Percentiles rank a stretch among this genome's conserved stretches.
phyloP scores from a whole-genome alignment of 2,329 filamentous ascomycete genomes.

The Orbilia javanica region DNA sequence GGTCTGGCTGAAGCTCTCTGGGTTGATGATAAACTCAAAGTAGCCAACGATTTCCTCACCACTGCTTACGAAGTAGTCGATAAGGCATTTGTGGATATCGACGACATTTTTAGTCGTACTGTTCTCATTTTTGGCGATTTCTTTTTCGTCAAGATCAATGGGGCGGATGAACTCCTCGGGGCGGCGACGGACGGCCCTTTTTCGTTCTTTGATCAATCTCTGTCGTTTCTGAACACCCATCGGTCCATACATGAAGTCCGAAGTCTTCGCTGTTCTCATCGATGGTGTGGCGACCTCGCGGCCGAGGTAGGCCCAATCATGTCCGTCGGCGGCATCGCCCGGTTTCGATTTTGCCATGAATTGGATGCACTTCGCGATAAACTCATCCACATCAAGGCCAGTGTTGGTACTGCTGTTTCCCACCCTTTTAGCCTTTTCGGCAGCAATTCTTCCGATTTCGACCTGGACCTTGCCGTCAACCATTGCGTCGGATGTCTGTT shows the following conservation, averaged over 20 bases:
- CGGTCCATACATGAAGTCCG: constrained; percentile 88
- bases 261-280: constrained; percentile 74
- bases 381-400: constrained; percentile 60
- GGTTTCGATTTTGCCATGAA: constrained; percentile 88
- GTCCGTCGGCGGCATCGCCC: constrained; percentile 71
- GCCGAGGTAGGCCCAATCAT: constrained; percentile 89
- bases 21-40: constrained; percentile 90
- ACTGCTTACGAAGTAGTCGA: constrained; percentile 67
- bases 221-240: constrained; percentile 88
- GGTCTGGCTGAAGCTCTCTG: constrained; percentile 89
- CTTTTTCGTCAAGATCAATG: constrained; percentile 79
- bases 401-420: constrained; percentile 56
- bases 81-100: constrained; percentile 68
- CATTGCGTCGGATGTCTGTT: constrained; percentile 52
- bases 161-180: constrained; percentile 79
- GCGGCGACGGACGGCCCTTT: constrained; percentile 77
- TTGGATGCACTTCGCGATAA: constrained; percentile 65
- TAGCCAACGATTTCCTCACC: constrained; percentile 74
- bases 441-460: constrained; percentile 50
- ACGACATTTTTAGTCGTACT: constrained; percentile 78
- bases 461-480: constrained; percentile 52
- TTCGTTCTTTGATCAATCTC: constrained; percentile 77
- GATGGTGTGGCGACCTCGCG: constrained; percentile 63
- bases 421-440: constrained; percentile 49
- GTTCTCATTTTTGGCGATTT: constrained; percentile 81